A percentile compares a stretch with the other conserved stretches of the same genome.
Conservation (phyloP, 1,284 basidiomycete species). For the Melampsora americana region DNA sequence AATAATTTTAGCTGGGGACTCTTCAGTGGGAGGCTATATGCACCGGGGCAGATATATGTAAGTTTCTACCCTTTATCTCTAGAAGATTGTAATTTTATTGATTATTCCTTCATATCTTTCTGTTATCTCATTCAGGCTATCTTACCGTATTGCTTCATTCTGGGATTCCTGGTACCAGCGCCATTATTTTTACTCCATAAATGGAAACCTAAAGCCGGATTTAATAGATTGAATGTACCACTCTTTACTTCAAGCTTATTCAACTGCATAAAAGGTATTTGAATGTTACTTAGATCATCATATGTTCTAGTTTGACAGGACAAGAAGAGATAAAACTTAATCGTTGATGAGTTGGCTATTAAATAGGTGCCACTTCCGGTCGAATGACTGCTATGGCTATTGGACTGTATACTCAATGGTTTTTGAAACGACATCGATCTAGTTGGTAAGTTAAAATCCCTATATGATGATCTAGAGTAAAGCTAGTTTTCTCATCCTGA, state of each 20-base stretch:
- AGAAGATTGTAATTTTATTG: too few relatives aligned
- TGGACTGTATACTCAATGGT: slow-evolving; percentile 35
- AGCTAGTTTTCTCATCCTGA: background rate
- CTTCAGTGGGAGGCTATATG: background rate
- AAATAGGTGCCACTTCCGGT: slow-evolving; percentile 30
- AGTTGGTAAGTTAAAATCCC: slow-evolving; percentile 12
- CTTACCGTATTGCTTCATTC: background rate
- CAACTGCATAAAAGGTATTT: background rate
- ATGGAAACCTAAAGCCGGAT: slow-evolving; percentile 1
- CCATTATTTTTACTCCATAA: background rate
- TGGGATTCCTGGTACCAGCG: background rate
- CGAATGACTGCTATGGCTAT: slow-evolving; percentile 16
- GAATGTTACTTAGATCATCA: too few relatives aligned
- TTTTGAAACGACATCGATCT: slow-evolving; percentile 24
- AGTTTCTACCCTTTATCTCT: too few relatives aligned
- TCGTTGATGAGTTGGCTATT: too few relatives aligned
- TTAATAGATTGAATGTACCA: background rate
- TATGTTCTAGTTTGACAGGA: too few relatives aligned
- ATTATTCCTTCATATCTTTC: too few relatives aligned
- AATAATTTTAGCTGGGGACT: background rate
- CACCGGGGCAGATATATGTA: slow-evolving; percentile 1
- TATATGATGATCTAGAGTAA: background rate
- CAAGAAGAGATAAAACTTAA: too few relatives aligned
- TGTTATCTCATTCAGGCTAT: background rate
- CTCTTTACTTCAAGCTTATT: background rate